These are phyloP conservation scores for Platanus orientalis DNA, from an alignment of 164 flowering plant species.

Conservation along the genomic window DNA sequence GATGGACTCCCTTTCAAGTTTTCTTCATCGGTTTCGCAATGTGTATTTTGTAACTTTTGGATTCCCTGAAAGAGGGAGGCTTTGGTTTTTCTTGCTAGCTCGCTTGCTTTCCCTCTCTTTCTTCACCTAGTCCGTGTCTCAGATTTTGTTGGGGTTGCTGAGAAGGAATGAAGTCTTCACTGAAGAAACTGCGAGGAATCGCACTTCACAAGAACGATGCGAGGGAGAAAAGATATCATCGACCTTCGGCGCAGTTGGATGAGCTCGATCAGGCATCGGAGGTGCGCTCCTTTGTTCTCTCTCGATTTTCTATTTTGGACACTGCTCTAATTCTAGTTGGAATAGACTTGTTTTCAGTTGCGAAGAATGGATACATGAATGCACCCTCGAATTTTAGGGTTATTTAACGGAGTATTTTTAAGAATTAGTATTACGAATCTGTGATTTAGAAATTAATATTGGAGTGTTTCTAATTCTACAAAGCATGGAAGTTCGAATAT, in stretches of 20 bases:
- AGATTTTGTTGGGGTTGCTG: neutral
- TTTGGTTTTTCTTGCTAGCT: no score
- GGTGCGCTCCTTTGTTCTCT: slow-evolving; percentile 33
- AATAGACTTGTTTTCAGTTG: neutral
- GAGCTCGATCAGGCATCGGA: slow-evolving; percentile 74
- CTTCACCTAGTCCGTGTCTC: no score
- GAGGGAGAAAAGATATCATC: slow-evolving; percentile 48
- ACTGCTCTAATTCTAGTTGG: neutral
- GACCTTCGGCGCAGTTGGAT: slow-evolving; percentile 48
- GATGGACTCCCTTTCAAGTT: no score
- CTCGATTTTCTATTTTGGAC: neutral
- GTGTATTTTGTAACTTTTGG: no score
- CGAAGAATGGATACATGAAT: neutral
- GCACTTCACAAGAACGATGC: slow-evolving; percentile 50
- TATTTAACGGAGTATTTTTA: neutral
- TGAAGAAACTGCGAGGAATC: slow-evolving; percentile 60
- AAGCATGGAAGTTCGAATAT: neutral
- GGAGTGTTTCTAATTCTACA: neutral
- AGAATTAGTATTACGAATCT: neutral
- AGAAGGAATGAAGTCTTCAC: slow-evolving; percentile 60
- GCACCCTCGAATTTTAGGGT: neutral
- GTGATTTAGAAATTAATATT: no score
- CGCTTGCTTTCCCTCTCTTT: no score
- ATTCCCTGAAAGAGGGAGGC: no score
- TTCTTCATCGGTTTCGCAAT: no score